Base-by-base conservation (phyloP, 331 rosid genomes). In the Acacia pycnantha region DNA sequence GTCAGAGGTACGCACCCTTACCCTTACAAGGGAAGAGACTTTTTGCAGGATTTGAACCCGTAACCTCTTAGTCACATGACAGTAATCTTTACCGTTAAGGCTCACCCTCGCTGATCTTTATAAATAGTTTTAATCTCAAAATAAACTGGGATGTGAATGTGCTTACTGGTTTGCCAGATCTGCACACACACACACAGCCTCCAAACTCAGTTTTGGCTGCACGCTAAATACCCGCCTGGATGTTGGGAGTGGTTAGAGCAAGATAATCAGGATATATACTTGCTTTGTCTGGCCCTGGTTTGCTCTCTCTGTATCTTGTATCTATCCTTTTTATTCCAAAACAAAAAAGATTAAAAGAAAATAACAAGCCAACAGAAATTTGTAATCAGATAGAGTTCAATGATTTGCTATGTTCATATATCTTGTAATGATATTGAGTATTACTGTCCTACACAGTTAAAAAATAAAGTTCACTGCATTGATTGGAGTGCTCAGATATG, bases 401-500 rank as follows among this genome's bases (percentile, higher is more conserved):
- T 27, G 68, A 24, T 24, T 59, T 64, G 41, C 35, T 8, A 29
- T 64, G 41, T 64, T 64, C 41, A 64, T 29, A 64, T 26, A 64
- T 26, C 18, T 64, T 64, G 40, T 3, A 29, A 61, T 10, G 35
- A 61, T 26, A 58, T 58, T 78, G 56, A 65, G 40, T 21, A 62
- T 3, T 10, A 37, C 48, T 26, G 74, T 66, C 58, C 53, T 54
- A 22, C 7, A 70, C 21, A 5, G 68, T 26, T 18, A 16, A 11
- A 61, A 27, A 61, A 61, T 59, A 1, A 27, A 69, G 2, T 35
- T 27, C 16, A 24, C 11, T 76, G 40, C 79, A 80, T 59, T 18
- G 79, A 61, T 58, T 79, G 51, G 43, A 46, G 84, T 7, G 80
- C 29, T 84, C 7, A 46, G 26, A 50, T 43, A 41, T 48, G 65